Conservation (phyloP, 139 green algal genomes). For the Tetratostichococcus sp. region DNA sequence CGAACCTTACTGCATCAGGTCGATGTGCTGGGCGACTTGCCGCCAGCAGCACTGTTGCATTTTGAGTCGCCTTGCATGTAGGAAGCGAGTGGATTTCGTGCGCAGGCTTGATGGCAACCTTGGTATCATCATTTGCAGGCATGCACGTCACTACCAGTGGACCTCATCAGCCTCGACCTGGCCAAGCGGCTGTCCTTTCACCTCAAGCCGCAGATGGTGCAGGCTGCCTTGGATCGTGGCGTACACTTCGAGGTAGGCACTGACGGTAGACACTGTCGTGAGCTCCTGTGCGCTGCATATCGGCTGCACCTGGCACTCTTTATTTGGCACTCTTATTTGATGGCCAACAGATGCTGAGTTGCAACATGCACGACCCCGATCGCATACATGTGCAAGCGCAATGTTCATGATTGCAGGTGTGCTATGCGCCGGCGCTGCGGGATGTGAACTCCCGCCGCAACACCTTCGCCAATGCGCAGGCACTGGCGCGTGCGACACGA, state of each 20-base stretch:
- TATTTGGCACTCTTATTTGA: too few relatives aligned
- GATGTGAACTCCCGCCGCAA: constrained; percentile 33
- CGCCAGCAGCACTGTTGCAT: too few relatives aligned
- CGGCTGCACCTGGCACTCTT: too few relatives aligned
- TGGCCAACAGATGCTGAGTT: too few relatives aligned
- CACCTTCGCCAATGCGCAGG: constrained; percentile 49
- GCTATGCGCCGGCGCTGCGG: constrained; percentile 30
- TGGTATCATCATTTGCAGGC: constrained; percentile 29
- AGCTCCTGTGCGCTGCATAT: too few relatives aligned
- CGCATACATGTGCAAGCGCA: too few relatives aligned
- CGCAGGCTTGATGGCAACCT: too few relatives aligned
- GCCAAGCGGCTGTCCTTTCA: constrained; percentile 34
- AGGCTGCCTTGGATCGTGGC: constrained; percentile 46
- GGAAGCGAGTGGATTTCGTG: too few relatives aligned
- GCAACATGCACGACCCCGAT: too few relatives aligned
- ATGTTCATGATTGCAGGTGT: constrained; percentile 41
- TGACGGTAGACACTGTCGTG: background rate
- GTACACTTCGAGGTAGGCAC: constrained; percentile 62
- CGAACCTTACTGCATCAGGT: too few relatives aligned
- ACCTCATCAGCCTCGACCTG: constrained; percentile 61
- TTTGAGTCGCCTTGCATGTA: too few relatives aligned
- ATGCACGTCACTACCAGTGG: constrained; percentile 50
- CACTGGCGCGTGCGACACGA: constrained; percentile 36
- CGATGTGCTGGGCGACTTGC: too few relatives aligned
- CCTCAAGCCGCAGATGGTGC: constrained; percentile 24